Percentiles rank a stretch among this genome's conserved stretches.
These are phyloP conservation scores for Venturiaceae sp. DNA, from an alignment of 2,329 filamentous ascomycete genomes.

Conservation along the genomic window DNA sequence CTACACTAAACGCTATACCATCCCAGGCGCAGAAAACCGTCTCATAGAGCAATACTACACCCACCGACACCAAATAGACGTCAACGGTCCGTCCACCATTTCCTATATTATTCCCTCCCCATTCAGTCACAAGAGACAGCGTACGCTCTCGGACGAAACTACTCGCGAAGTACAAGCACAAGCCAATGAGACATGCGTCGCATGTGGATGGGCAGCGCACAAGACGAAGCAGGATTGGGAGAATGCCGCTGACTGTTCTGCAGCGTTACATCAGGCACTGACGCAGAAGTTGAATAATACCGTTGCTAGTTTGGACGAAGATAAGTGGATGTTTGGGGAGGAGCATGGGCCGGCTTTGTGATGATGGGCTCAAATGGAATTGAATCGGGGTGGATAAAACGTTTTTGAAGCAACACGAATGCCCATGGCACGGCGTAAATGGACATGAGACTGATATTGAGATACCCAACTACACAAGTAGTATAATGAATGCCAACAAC, in stretches of 20 bases:
- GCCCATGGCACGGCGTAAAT: no score
- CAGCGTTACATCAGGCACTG: not conserved
- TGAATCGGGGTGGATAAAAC: not conserved
- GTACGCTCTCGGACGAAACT: not conserved
- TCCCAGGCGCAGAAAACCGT: constrained; percentile 21
- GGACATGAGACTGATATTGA: not conserved
- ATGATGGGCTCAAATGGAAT: not conserved
- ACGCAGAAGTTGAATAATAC: not conserved
- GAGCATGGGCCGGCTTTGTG: constrained; percentile 28
- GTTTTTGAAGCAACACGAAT: not conserved
- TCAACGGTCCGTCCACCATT: constrained; percentile 9
- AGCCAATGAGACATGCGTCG: not conserved
- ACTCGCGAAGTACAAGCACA: not conserved
- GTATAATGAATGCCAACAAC: no score
- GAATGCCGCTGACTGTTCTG: not conserved
- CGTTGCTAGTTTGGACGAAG: constrained; percentile 50
- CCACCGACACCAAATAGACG: constrained; percentile 20
- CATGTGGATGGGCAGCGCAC: not conserved
- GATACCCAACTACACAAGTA: not conserved
- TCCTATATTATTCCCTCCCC: not conserved
- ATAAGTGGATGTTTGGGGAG: constrained; percentile 85
- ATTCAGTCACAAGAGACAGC: not conserved
- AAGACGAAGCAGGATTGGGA: constrained; percentile 1
- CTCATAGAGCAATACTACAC: constrained; percentile 23
- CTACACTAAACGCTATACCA: not conserved